A percentile compares a stretch with the other conserved stretches of the same genome.
phyloP scores from a whole-genome alignment of 352 stramenopile genomes.

The Globisporangium cystogenes region DNA sequence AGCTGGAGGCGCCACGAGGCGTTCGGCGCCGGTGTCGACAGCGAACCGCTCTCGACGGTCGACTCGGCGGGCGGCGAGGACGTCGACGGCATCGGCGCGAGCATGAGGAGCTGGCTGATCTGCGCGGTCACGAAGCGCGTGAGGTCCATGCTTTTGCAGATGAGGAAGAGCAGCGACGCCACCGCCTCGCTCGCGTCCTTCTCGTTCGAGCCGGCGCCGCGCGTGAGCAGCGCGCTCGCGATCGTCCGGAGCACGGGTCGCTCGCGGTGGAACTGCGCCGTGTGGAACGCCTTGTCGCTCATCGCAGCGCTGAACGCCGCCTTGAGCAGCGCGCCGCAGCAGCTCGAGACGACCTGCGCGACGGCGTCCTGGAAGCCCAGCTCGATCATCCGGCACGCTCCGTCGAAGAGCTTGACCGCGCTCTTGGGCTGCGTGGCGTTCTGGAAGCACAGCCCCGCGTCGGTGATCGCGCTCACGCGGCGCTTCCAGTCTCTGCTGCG shows the following conservation, averaged over 20 bases:
- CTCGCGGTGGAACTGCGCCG: constrained; percentile 40
- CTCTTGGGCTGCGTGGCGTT: constrained; percentile 30
- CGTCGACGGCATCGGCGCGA: neutral
- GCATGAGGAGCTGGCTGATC: constrained; percentile 48
- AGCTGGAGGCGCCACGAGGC: constrained; percentile 66
- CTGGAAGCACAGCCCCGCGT: constrained; percentile 47
- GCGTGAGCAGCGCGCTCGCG: constrained; percentile 29
- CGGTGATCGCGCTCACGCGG: constrained; percentile 42
- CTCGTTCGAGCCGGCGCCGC: constrained; percentile 63
- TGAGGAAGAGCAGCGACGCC: constrained; percentile 67
- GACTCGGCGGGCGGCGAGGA: too few relatives aligned
- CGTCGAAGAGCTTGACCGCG: constrained; percentile 53
- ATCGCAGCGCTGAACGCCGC: constrained; percentile 53
- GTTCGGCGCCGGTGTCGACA: neutral
- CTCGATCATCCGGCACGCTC: constrained; percentile 54
- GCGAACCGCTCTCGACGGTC: too few relatives aligned
- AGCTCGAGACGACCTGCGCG: constrained; percentile 54
- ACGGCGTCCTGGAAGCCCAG: constrained; percentile 54
- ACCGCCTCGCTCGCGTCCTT: constrained; percentile 78
- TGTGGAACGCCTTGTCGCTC: constrained; percentile 57
- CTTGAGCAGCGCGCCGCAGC: constrained; percentile 57
- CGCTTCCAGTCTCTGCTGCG: constrained; percentile 55
- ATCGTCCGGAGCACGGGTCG: constrained; percentile 47
- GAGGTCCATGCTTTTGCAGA: constrained; percentile 75
- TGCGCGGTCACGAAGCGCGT: constrained; percentile 50